Evolutionary conservation across 768 basidiomycete genomes (phyloP).

Genomic region (Pleurotus ostreatus): DNA sequence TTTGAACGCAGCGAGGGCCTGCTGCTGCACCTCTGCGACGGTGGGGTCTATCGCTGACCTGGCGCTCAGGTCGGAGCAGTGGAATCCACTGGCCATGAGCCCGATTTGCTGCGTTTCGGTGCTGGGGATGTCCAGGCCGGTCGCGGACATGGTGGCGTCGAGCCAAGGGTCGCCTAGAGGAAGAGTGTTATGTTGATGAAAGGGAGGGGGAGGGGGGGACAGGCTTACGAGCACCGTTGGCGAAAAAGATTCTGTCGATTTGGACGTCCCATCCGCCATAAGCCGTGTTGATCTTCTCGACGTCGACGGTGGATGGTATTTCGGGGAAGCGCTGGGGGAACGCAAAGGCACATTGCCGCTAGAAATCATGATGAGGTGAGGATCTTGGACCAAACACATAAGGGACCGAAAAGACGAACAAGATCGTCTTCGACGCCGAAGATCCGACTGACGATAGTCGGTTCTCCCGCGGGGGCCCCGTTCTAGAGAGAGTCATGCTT

Average conservation of each 20-base stretch:
- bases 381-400: background rate
- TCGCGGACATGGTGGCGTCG: conserved; percentile 62
- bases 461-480: conserved; percentile 31
- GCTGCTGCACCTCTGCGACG: conserved; percentile 47
- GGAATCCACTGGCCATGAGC: conserved; percentile 54
- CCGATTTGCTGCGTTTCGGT: conserved; percentile 53
- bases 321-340: conserved; percentile 53
- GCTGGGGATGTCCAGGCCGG: conserved; percentile 39
- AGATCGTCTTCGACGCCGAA: conserved; percentile 52
- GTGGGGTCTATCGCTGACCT: conserved; percentile 40
- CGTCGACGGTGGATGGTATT: conserved; percentile 30
- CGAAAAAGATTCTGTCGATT: conserved; percentile 59
- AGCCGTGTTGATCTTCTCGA: conserved; percentile 35
- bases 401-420: conserved; percentile 23
- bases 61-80: conserved; percentile 55
- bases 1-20: conserved; percentile 49
- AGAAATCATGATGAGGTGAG: background rate
- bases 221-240: conserved; percentile 59
- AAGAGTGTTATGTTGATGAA: background rate
- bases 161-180: conserved; percentile 68
- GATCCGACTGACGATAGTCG: conserved; percentile 49
- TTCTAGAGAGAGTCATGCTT: conserved; percentile 23
- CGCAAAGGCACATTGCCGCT: conserved; percentile 68
- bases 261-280: conserved; percentile 64
- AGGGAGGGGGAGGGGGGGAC: background rate